Evolutionary conservation across 441 rosid species (phyloP).

Genomic region (Euphorbia celastroides): DNA sequence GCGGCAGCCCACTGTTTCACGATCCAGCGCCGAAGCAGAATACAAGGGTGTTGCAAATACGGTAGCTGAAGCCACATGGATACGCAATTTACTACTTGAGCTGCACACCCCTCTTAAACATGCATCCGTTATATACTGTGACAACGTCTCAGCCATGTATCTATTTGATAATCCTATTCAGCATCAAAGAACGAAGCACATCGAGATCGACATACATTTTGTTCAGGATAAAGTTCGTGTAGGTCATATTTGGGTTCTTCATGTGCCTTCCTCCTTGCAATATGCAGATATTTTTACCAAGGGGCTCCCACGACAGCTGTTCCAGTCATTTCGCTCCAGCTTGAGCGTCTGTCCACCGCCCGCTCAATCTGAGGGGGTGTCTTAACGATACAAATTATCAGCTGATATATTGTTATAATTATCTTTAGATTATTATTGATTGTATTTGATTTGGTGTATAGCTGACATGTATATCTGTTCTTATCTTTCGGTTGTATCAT

Average conservation of each 20-base stretch:
- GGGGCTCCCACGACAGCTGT: background rate
- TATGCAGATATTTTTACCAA: background rate
- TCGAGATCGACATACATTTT: background rate
- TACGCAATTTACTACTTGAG: background rate
- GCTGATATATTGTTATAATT: too few relatives aligned
- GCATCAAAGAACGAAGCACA: background rate
- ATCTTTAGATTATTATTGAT: too few relatives aligned
- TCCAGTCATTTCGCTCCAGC: too few relatives aligned
- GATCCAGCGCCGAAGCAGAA: background rate
- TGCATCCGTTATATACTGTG: background rate
- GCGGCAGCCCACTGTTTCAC: background rate
- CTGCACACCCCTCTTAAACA: background rate
- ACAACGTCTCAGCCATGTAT: background rate
- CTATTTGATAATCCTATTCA: background rate
- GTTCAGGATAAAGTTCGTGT: background rate
- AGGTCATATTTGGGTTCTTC: background rate
- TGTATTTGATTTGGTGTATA: too few relatives aligned
- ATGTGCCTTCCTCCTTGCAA: background rate
- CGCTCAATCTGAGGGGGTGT: too few relatives aligned
- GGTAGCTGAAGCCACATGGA: background rate
- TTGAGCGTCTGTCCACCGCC: too few relatives aligned
- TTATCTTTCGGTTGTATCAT: too few relatives aligned
- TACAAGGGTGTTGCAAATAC: background rate
- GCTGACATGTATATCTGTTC: too few relatives aligned
- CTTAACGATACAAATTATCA: too few relatives aligned